Conservation (phyloP, 306 rosid genomes). For the Acacia melanoxylon region DNA sequence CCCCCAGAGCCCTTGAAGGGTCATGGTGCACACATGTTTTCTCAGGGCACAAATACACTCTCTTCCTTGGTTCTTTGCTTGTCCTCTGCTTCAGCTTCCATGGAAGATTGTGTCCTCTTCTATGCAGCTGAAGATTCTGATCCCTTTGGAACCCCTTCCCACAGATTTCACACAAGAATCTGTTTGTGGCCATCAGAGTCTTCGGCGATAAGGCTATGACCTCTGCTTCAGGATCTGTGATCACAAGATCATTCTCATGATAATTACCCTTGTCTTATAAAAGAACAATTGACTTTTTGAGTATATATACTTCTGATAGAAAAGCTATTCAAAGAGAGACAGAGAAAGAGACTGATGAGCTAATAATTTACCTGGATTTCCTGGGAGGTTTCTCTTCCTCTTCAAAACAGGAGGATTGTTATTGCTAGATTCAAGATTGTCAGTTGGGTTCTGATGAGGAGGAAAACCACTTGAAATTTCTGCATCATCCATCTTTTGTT, state of each 20-base stretch:
- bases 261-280: not conserved
- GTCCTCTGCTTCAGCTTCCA: conserved; percentile 78
- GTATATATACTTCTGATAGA: conserved; percentile 1
- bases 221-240: conserved; percentile 75
- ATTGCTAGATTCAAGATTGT: conserved; percentile 28
- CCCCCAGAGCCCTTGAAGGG: conserved; percentile 71
- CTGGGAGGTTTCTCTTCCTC: conserved; percentile 76
- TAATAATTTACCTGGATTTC: conserved; percentile 59
- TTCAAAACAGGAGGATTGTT: conserved; percentile 40
- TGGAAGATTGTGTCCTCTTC: conserved; percentile 74
- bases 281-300: conserved; percentile 15
- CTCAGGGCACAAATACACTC: conserved; percentile 74
- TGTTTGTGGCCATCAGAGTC: conserved; percentile 70
- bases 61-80: conserved; percentile 56
- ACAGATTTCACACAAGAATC: conserved; percentile 71
- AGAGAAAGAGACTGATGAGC: not conserved
- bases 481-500: conserved; percentile 49
- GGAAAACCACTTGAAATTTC: conserved; percentile 39
- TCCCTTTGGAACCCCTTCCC: conserved; percentile 74
- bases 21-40: conserved; percentile 64
- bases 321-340: not conserved
- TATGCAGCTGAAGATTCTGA: conserved; percentile 70
- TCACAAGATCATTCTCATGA: not conserved
- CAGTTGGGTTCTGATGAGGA: conserved; percentile 39
- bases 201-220: conserved; percentile 71